Conservation (phyloP, 2,329 filamentous ascomycete species). For the Fusarium virguliforme region DNA sequence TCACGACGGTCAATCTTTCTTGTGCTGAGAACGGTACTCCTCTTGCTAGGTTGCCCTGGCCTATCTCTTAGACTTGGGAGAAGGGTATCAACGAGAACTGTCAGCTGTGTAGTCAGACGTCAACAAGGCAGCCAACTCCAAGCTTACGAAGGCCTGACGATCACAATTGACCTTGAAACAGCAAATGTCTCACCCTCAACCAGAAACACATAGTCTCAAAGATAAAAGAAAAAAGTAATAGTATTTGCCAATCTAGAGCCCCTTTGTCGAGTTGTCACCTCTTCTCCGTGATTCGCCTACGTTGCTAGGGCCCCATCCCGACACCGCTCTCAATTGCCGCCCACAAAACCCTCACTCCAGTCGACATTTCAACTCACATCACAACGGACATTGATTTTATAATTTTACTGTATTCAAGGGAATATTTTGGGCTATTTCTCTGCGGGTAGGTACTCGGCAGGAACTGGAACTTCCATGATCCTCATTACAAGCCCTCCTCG, state of each 20-base stretch:
- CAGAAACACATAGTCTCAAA: not conserved
- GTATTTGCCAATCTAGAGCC: not conserved
- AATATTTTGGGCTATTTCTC: conserved; percentile 3
- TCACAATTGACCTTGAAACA: conserved; percentile 2
- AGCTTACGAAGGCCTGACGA: not conserved
- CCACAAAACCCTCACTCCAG: not conserved
- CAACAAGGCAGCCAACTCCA: too few species aligned
- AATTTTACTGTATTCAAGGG: conserved; percentile 40
- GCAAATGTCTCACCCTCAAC: not conserved
- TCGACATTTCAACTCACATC: conserved; percentile 10
- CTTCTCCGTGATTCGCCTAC: not conserved
- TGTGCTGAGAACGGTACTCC: too few species aligned
- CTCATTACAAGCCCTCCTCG: conserved; percentile 15
- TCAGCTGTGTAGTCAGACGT: not conserved
- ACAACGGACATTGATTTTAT: conserved; percentile 47
- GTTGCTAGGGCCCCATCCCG: not conserved
- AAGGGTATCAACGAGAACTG: too few species aligned
- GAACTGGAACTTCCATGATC: conserved; percentile 35
- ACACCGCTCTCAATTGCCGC: not conserved
- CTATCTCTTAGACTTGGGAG: too few species aligned
- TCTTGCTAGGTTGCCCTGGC: too few species aligned
- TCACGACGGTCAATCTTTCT: not conserved
- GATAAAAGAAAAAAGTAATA: not conserved
- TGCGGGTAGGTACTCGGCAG: conserved; percentile 24
- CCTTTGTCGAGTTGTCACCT: not conserved